Base-by-base conservation (phyloP, 352 stramenopile species). In the Blastocystis sp. region DNA sequence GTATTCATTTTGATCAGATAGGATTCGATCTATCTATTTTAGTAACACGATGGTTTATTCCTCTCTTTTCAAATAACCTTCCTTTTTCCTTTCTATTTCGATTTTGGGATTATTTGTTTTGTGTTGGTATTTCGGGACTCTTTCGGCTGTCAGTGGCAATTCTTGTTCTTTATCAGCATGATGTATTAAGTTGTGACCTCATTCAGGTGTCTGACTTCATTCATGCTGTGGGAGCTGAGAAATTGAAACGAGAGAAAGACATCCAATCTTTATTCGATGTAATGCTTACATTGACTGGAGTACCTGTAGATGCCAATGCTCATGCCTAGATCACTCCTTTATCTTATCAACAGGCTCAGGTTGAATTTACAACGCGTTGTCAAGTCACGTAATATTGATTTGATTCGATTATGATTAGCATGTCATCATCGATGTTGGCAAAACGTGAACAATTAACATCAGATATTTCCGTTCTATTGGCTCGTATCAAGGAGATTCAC, bases 21-120 rank as follows among this genome's bases (percentile, higher is more conserved):
- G 78, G 78, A 22, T 89, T 89, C 30, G 78, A 89, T 44, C 57
- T 89, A n/a, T 79, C 60, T 17, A 89, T 89, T 40, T 53, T 89
- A 33, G 54, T 89, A 22, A 78, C 78, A 17, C 40, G 66, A 22
- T 89, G 78, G 78, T 89, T 89, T n/a, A 79, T 89, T 66, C 60
- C 78, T 22, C 66, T 89, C 19, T 89, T 89, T 78, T 57, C 78
- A 1, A 84, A 64, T 13, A 48, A 30, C 2, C 24, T 84, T 35
- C 56, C 48, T 19, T 84, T 84, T 69, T 54, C 73, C 22, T 22
- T 66, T 35, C n/a, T 84, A 4, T 84, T 84, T 22, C 73, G 73
- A 9, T 48, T 84, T n/a, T 84, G 48, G 48, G 73, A 84, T 42
- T 84, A 68, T 48, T 68, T 84, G 73, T 84, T 84, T 27, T 35